Evolutionary conservation across 208 protist genomes (phyloP).

Genomic region (Crithidia fasciculata): DNA sequence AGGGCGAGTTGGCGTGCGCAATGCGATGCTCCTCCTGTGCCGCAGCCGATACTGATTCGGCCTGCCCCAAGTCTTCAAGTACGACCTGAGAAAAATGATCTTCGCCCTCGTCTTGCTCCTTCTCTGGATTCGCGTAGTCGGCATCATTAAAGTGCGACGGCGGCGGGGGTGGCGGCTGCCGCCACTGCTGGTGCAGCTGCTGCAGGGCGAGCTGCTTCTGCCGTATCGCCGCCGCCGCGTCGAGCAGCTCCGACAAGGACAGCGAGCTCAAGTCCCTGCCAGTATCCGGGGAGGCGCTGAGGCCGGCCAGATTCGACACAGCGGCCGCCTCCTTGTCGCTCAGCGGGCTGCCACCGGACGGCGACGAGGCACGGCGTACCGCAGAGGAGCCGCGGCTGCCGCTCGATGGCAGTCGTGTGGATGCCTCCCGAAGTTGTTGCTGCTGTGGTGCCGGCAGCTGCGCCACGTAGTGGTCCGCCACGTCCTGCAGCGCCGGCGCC

Average conservation of each 20-base stretch:
- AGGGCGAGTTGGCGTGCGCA: conserved; percentile 15
- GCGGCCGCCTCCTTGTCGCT: neutral
- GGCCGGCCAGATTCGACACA: neutral
- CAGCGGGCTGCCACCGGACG: neutral
- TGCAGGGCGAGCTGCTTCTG: conserved; percentile 60
- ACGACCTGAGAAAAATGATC: no score
- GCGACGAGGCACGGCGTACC: neutral
- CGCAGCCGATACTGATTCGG: no score
- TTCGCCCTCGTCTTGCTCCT: no score
- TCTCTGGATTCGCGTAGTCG: no score
- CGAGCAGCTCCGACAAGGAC: conserved; percentile 76
- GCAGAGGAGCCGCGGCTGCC: conserved; percentile 20
- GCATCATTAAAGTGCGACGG: neutral
- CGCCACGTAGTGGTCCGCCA: conserved; percentile 34
- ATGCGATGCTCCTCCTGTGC: neutral
- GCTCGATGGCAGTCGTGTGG: conserved; percentile 19
- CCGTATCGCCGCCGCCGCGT: conserved; percentile 67
- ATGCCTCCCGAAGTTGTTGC: conserved; percentile 35
- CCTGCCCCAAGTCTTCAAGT: no score
- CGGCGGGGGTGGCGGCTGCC: conserved; percentile 3
- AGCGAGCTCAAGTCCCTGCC: conserved; percentile 46
- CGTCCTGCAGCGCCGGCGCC: conserved; percentile 22
- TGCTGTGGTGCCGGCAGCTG: conserved; percentile 28
- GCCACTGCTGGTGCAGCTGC: conserved; percentile 44
- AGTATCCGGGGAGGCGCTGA: conserved; percentile 13